phyloP scores from a whole-genome alignment of 768 basidiomycete species.

The Russula lepida region DNA sequence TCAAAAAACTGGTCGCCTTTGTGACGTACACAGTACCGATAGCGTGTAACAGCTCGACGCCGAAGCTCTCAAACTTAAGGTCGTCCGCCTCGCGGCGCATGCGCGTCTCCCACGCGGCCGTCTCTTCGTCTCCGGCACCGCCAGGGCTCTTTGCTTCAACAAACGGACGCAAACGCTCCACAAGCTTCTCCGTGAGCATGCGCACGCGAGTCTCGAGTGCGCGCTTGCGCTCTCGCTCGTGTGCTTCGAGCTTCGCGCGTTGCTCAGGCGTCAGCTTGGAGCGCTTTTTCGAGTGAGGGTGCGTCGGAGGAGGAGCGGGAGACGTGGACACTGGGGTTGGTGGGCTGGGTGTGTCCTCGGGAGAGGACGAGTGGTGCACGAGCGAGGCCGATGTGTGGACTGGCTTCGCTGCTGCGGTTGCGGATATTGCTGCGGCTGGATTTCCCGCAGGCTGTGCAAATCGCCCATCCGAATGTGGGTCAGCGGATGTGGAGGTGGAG shows the following conservation, averaged over 20 bases:
- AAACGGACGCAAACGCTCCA: constrained; percentile 80
- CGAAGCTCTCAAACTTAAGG: constrained; percentile 94
- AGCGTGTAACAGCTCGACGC: constrained; percentile 88
- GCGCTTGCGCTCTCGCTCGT: constrained; percentile 74
- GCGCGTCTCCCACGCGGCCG: constrained; percentile 62
- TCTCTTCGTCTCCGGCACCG: constrained; percentile 75
- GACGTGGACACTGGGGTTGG: constrained; percentile 13
- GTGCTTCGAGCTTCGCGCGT: constrained; percentile 69
- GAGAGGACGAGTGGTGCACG: neutral
- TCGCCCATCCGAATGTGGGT: neutral
- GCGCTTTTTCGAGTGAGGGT: constrained; percentile 27
- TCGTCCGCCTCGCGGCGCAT: constrained; percentile 86
- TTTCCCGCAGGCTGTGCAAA: neutral
- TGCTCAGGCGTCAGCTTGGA: constrained; percentile 74
- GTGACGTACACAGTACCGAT: constrained; percentile 89
- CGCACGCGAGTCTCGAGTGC: constrained; percentile 73
- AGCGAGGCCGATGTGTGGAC: neutral
- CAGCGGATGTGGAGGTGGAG: neutral
- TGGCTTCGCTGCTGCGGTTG: neutral
- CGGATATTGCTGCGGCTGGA: neutral
- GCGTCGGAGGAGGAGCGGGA: constrained; percentile 4
- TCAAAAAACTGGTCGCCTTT: constrained; percentile 88
- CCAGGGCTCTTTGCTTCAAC: constrained; percentile 85
- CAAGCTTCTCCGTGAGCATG: constrained; percentile 66
- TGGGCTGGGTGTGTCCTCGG: constrained; percentile 7